Percentiles rank a stretch among this genome's conserved stretches.
Evolutionary conservation across 2,329 filamentous ascomycete genomes (phyloP).

Genomic region (Remersonia thermophila): DNA sequence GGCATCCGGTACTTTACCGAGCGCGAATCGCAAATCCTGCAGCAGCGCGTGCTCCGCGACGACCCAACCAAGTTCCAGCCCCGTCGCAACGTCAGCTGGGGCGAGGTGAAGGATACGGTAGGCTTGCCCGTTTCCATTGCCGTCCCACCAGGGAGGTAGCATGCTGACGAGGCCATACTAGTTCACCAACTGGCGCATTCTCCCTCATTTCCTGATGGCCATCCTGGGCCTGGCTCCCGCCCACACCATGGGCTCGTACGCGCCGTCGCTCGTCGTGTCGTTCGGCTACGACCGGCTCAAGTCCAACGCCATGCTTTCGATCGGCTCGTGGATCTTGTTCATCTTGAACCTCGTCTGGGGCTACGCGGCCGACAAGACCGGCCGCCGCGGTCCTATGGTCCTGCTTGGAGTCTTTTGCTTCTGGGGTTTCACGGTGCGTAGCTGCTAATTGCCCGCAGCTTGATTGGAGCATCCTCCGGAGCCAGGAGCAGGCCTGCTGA

Average conservation of each 20-base stretch:
- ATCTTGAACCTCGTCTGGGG: conserved; percentile 24
- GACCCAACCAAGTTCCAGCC: conserved; percentile 24
- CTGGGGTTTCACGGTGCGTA: conserved; percentile 19
- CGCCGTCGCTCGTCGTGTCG: conserved; percentile 22
- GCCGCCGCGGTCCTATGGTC: conserved; percentile 18
- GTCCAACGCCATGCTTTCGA: conserved; percentile 24
- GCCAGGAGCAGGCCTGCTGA: too few relatives aligned
- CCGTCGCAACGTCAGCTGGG: conserved; percentile 17
- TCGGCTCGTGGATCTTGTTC: conserved; percentile 25
- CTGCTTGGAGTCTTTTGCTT: conserved; percentile 19
- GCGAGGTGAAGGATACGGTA: conserved; percentile 25
- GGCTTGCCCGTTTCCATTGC: conserved; percentile 4
- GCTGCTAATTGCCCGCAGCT: too few relatives aligned
- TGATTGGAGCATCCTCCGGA: too few relatives aligned
- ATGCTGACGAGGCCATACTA: conserved; percentile 4
- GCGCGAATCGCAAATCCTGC: conserved; percentile 24
- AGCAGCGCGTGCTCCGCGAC: conserved; percentile 22
- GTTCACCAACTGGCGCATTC: conserved; percentile 26
- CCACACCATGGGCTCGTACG: conserved; percentile 20
- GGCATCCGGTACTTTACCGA: conserved; percentile 23
- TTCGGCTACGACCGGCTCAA: conserved; percentile 26
- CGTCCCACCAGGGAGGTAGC: too few relatives aligned
- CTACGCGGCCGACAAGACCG: conserved; percentile 16
- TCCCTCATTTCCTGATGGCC: conserved; percentile 24
- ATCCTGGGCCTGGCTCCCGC: conserved; percentile 21